These are phyloP conservation scores for Tulasnella sp. DNA, from an alignment of 768 basidiomycete genomes.

Conservation along the genomic window DNA sequence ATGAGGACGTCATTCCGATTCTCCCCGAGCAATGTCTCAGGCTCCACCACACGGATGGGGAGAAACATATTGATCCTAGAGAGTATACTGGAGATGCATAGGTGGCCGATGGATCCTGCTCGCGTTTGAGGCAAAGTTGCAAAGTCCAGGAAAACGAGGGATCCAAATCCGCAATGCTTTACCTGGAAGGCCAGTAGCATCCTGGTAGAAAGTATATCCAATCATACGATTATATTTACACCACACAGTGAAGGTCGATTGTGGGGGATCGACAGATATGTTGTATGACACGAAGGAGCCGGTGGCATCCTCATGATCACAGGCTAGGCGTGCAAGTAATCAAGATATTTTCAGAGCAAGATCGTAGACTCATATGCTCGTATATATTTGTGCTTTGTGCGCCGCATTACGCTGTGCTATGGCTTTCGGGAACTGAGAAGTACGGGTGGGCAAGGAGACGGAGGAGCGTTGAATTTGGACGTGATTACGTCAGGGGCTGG, in stretches of 20 bases:
- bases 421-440: not conserved
- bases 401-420: not conserved
- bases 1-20: conserved; percentile 44
- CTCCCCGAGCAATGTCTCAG: conserved; percentile 42
- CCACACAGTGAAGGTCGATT: too few species aligned
- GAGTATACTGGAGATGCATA: conserved; percentile 4
- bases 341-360: too few species aligned
- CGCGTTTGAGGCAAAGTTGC: not conserved
- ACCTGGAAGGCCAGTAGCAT: conserved; percentile 17
- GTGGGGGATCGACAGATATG: not conserved
- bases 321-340: not conserved
- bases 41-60: conserved; percentile 47
- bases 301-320: not conserved
- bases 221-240: not conserved
- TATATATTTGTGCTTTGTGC: not conserved
- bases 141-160: conserved; percentile 26
- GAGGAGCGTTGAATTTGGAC: not conserved
- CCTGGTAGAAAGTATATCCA: not conserved
- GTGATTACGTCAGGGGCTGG: conserved; percentile 4
- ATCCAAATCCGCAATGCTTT: conserved; percentile 24
- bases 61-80: conserved; percentile 42
- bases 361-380: not conserved
- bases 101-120: not conserved
- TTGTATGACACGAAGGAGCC: not conserved
- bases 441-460: not conserved